Percentiles rank a stretch among this genome's conserved stretches.
Evolutionary conservation across 305 asterid genomes (phyloP).

Genomic region (Fraxinus greggii): DNA sequence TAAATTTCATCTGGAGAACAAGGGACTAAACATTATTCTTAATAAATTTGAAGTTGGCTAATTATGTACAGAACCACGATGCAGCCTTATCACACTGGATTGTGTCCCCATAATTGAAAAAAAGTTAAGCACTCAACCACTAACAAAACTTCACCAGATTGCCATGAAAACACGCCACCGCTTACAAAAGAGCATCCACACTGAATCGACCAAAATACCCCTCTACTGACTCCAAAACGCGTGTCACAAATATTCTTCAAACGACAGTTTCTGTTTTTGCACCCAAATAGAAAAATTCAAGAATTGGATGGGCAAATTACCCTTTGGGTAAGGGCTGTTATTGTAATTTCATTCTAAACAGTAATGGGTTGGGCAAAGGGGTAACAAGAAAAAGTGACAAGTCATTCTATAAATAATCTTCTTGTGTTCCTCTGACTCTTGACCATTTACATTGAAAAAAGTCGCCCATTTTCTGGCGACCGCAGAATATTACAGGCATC

Average conservation of each 20-base stretch:
- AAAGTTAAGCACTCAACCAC: constrained; percentile 32
- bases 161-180: constrained; percentile 70
- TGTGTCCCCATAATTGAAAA: constrained; percentile 1
- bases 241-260: not conserved
- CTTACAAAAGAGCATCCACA: constrained; percentile 17
- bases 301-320: not conserved
- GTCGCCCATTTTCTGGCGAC: not conserved
- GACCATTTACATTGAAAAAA: not conserved
- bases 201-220: constrained; percentile 33
- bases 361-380: constrained; percentile 22
- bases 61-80: not conserved
- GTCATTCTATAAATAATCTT: not conserved
- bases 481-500: not conserved
- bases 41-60: not conserved
- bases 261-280: not conserved
- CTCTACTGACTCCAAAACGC: not conserved
- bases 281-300: not conserved
- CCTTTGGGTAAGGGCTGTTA: not conserved
- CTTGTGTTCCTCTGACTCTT: not conserved
- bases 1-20: not conserved
- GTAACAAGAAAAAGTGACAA: not conserved
- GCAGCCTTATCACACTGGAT: constrained; percentile 37
- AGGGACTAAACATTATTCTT: not conserved
- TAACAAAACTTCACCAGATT: constrained; percentile 55
- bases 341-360: not conserved